Evolutionary conservation across 768 basidiomycete genomes (phyloP).

Genomic region (Amanita pseudoporphyria): DNA sequence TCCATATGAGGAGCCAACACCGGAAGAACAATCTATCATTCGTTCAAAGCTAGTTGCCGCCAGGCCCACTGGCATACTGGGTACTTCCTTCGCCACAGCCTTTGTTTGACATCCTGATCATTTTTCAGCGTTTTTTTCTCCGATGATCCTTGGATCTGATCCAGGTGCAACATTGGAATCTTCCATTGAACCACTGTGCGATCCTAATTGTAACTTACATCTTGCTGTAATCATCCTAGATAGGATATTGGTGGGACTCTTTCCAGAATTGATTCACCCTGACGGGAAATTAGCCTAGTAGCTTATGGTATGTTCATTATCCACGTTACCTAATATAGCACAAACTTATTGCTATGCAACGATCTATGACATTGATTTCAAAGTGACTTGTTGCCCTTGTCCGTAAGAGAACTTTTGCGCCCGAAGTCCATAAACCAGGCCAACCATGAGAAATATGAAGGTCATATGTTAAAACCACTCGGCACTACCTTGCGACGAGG

Average conservation of each 20-base stretch:
- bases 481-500: constrained; percentile 46
- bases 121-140: constrained; percentile 30
- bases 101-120: not conserved
- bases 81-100: constrained; percentile 18
- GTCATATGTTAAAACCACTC: not conserved
- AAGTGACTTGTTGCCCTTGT: constrained; percentile 5
- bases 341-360: too few species aligned
- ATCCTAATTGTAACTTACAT: constrained; percentile 68
- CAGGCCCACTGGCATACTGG: constrained; percentile 24
- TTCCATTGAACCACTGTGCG: constrained; percentile 53
- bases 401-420: constrained; percentile 35
- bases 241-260: constrained; percentile 54
- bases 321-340: too few species aligned
- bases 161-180: constrained; percentile 37
- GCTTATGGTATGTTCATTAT: not conserved
- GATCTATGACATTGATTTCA: not conserved
- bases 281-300: not conserved
- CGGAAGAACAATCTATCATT: constrained; percentile 62
- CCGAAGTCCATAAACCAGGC: constrained; percentile 47
- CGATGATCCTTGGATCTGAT: constrained; percentile 46
- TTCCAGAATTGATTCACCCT: constrained; percentile 57
- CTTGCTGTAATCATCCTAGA: constrained; percentile 70
- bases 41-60: constrained; percentile 32
- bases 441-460: constrained; percentile 24
- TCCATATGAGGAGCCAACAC: constrained; percentile 61